These are phyloP conservation scores for Bipolaris bicolor DNA, from an alignment of 2,329 filamentous ascomycete genomes.

Conservation along the genomic window DNA sequence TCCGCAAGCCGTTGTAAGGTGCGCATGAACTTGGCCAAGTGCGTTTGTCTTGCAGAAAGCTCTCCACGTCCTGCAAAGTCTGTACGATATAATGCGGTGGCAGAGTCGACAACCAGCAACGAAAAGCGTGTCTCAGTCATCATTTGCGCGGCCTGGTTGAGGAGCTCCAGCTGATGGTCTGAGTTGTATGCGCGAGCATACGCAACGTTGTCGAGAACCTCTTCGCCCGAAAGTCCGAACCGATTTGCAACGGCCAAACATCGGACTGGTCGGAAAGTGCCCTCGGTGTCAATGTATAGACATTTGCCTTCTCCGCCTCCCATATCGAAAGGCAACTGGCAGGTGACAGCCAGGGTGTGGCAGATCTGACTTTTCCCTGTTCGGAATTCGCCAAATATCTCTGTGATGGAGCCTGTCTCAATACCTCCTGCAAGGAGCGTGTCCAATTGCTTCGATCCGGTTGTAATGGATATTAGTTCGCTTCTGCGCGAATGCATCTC, in stretches of 20 bases:
- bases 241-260: constrained; percentile 90
- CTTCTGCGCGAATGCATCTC: constrained; percentile 98
- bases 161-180: constrained; percentile 92
- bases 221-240: constrained; percentile 93
- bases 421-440: constrained; percentile 92
- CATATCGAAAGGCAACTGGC: constrained; percentile 98
- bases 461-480: constrained; percentile 97
- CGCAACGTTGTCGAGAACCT: constrained; percentile 97
- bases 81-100: constrained; percentile 92
- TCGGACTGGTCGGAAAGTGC: constrained; percentile 89
- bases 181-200: constrained; percentile 99
- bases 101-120: constrained; percentile 92
- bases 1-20: constrained; percentile 77
- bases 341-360: constrained; percentile 97
- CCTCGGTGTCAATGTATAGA: constrained; percentile 97
- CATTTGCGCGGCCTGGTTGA: constrained; percentile 96
- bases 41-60: constrained; percentile 88
- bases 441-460: constrained; percentile 95
- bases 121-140: constrained; percentile 99
- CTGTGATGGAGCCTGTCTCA: constrained; percentile 96
- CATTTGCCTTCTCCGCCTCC: constrained; percentile 98
- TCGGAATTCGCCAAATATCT: constrained; percentile 96
- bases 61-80: constrained; percentile 98
- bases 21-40: constrained; percentile 87
- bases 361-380: constrained; percentile 99